These are phyloP conservation scores for Mucor mucedo DNA, from an alignment of 371 early-diverging fungal species.

Conservation along the genomic window DNA sequence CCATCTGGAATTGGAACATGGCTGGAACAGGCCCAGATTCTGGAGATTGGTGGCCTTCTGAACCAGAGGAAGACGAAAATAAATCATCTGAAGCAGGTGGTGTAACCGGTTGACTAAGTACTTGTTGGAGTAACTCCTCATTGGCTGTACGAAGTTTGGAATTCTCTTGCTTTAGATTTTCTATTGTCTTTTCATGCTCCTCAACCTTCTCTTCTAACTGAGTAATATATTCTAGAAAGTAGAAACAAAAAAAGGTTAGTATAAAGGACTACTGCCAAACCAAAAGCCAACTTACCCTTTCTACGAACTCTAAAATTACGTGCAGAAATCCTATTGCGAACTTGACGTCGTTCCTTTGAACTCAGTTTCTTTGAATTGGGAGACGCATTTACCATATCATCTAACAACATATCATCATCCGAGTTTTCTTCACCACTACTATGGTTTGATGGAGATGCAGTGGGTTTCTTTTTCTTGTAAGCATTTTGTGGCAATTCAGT, in stretches of 20 bases:
- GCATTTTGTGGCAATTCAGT: conserved; percentile 27
- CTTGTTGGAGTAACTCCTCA: conserved; percentile 22
- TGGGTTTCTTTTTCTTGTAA: conserved; percentile 25
- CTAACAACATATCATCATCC: conserved; percentile 25
- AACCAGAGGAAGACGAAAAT: conserved; percentile 7
- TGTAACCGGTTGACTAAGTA: conserved; percentile 62
- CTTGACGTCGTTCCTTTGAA: conserved; percentile 80
- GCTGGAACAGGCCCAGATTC: background rate
- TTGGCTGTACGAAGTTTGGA: conserved; percentile 20
- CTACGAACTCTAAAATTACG: conserved; percentile 85
- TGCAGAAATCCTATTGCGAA: conserved; percentile 90
- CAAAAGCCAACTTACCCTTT: conserved; percentile 64
- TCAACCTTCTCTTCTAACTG: conserved; percentile 62
- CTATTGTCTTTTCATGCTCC: conserved; percentile 31
- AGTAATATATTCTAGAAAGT: conserved; percentile 66
- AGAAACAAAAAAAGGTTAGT: background rate
- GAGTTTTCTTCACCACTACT: conserved; percentile 25
- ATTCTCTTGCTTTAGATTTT: conserved; percentile 26
- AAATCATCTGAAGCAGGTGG: conserved; percentile 22
- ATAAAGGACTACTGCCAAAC: background rate
- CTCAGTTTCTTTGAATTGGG: conserved; percentile 58
- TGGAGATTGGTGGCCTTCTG: conserved; percentile 29
- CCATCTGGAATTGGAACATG: conserved; percentile 20
- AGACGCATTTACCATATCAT: conserved; percentile 17
- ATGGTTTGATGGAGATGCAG: background rate